phyloP scores from a whole-genome alignment of 768 basidiomycete genomes.

The Crucibulum laeve region DNA sequence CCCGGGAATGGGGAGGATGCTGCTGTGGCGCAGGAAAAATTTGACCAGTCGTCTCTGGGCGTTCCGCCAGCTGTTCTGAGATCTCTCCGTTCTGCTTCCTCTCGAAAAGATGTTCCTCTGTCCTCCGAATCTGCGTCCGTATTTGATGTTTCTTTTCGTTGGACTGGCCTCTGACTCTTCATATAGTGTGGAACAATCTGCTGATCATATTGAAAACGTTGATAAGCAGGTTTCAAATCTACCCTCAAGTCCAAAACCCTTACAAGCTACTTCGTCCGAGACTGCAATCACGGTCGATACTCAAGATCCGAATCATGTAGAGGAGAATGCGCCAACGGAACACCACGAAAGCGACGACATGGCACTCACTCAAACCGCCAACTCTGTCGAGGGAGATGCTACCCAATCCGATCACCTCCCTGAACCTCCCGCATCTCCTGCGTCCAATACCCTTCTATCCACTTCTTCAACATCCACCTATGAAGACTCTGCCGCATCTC shows the following conservation, averaged over 20 bases:
- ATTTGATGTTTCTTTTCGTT: constrained; percentile 35
- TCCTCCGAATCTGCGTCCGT: constrained; percentile 45
- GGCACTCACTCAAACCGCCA: constrained; percentile 1
- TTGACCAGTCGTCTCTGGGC: neutral
- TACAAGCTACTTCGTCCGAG: constrained; percentile 31
- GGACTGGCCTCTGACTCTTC: constrained; percentile 29
- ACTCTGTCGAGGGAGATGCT: constrained; percentile 12
- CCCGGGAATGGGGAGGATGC: constrained; percentile 2
- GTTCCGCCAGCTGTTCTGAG: constrained; percentile 11
- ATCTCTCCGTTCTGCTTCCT: constrained; percentile 25
- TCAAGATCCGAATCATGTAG: constrained; percentile 11
- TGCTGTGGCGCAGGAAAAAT: neutral
- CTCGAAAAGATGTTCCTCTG: constrained; percentile 24
- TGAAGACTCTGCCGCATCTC: constrained; percentile 37
- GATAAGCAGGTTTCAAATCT: constrained; percentile 35
- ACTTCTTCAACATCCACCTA: constrained; percentile 38
- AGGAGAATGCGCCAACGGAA: constrained; percentile 2
- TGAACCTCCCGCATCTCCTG: constrained; percentile 56
- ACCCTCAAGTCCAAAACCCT: neutral
- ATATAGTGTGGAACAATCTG: constrained; percentile 40
- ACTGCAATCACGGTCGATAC: constrained; percentile 45
- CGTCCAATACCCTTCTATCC: constrained; percentile 43
- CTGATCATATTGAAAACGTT: constrained; percentile 42
- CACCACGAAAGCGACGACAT: neutral
- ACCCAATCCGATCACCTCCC: constrained; percentile 43